Conservation (phyloP, 108 stramenopile species). For the Nannochloropsis salina region DNA sequence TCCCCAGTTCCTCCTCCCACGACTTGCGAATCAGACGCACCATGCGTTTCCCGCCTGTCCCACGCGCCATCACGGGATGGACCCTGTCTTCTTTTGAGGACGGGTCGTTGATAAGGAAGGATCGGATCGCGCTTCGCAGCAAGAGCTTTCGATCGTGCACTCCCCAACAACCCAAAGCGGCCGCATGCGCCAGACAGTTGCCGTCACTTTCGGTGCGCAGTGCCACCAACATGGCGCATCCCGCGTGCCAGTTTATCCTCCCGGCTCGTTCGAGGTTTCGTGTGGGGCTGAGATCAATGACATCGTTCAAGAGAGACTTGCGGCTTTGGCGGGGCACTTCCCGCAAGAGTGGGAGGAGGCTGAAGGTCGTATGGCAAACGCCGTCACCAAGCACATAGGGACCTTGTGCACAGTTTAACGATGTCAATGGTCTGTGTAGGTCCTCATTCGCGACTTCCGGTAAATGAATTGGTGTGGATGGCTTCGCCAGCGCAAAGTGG, state of each 20-base stretch:
- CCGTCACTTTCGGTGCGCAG: not conserved
- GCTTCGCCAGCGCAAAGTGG: slow-evolving; percentile 10
- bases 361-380: not conserved
- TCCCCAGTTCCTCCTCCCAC: not conserved
- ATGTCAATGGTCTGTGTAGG: not conserved
- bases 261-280: not conserved
- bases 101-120: not conserved
- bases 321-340: not conserved
- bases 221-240: slow-evolving; percentile 6
- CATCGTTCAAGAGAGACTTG: not conserved
- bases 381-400: slow-evolving; percentile 1
- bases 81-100: not conserved
- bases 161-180: not conserved
- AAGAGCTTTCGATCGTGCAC: not conserved
- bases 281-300: not conserved
- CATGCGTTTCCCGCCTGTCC: not conserved
- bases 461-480: not conserved
- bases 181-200: not conserved
- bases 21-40: not conserved
- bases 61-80: not conserved
- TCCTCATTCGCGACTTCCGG: not conserved
- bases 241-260: not conserved
- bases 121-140: not conserved
- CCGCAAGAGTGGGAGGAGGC: not conserved
- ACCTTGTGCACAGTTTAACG: not conserved